Evolutionary conservation across 169 alveolate genomes (phyloP).

Genomic region (Eimeria sp.): DNA sequence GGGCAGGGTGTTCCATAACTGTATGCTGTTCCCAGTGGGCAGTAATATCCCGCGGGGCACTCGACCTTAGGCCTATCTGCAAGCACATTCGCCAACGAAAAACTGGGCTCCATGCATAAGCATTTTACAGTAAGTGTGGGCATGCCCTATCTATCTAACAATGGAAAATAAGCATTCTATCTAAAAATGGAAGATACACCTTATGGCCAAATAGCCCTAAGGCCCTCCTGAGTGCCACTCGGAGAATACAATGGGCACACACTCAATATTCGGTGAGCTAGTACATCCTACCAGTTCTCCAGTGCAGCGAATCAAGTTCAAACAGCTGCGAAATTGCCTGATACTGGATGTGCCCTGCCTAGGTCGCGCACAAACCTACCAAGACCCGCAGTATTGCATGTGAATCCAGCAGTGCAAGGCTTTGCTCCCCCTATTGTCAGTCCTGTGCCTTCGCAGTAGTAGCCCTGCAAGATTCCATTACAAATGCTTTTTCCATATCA

Average conservation of each 20-base stretch:
- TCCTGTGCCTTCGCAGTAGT: constrained; percentile 61
- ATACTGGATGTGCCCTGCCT: background rate
- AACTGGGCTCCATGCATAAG: background rate
- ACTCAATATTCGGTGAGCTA: background rate
- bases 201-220: background rate
- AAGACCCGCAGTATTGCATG: constrained; percentile 24
- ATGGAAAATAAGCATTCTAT: background rate
- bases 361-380: background rate
- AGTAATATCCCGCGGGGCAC: constrained; percentile 65
- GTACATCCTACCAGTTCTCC: background rate
- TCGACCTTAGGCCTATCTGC: constrained; percentile 53
- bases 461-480: constrained; percentile 35
- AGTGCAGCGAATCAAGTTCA: background rate
- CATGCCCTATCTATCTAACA: background rate
- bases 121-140: background rate
- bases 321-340: background rate
- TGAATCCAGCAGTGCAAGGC: constrained; percentile 63
- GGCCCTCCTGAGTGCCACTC: background rate
- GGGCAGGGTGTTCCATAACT: constrained; percentile 52
- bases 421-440: constrained; percentile 25
- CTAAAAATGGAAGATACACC: background rate
- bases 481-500: background rate
- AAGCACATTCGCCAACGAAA: background rate
- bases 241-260: background rate
- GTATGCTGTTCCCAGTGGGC: constrained; percentile 69